Evolutionary conservation across 2,329 filamentous ascomycete species (phyloP).

Genomic region (Pezicula radicicola): DNA sequence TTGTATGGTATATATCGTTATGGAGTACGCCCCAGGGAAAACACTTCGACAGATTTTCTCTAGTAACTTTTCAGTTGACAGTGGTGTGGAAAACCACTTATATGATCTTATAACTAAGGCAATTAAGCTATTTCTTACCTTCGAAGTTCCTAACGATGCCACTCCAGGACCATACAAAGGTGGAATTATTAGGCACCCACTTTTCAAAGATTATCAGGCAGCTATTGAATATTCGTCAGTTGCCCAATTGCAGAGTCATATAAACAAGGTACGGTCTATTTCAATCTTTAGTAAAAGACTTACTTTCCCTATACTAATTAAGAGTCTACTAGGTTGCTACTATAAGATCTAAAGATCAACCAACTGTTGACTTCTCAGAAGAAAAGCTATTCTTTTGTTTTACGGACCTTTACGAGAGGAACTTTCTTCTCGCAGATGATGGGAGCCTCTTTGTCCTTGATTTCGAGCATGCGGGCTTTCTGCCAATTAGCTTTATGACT

Average conservation of each 20-base stretch:
- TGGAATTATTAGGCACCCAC: conserved; percentile 10
- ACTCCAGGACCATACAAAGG: conserved; percentile 5
- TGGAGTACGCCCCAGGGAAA: conserved; percentile 2
- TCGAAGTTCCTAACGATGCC: conserved; percentile 3
- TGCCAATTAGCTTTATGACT: background rate
- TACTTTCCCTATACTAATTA: background rate
- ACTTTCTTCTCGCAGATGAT: background rate
- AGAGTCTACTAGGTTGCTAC: background rate
- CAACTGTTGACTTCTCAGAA: background rate
- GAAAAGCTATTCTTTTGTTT: background rate
- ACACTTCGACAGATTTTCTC: background rate
- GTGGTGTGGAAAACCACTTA: background rate
- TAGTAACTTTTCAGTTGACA: background rate
- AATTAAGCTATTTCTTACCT: conserved; percentile 9
- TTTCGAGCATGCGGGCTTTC: background rate
- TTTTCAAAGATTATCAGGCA: conserved; percentile 10
- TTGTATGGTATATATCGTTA: conserved; percentile 5
- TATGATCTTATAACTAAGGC: conserved; percentile 8
- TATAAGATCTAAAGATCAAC: background rate
- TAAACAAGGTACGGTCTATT: background rate
- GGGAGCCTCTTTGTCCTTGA: background rate
- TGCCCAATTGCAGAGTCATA: background rate
- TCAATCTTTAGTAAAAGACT: background rate
- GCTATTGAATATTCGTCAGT: conserved; percentile 1
- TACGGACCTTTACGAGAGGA: background rate